Base-by-base conservation (phyloP, 345 rosid genomes). In the Hibiscus tridactylites region DNA sequence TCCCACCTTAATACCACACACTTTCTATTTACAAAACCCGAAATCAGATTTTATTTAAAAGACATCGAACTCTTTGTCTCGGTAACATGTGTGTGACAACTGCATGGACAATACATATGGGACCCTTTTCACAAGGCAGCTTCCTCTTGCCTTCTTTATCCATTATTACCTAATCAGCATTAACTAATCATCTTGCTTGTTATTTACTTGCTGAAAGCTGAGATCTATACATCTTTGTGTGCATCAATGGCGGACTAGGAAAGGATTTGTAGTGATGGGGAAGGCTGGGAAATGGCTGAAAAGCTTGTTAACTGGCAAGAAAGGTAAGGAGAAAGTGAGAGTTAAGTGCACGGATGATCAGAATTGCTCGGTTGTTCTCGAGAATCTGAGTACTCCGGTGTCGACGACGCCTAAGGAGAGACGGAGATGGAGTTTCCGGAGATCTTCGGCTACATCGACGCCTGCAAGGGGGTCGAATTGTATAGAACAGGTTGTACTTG, bases 341-440 rank as follows among this genome's bases (percentile, higher is more conserved):
- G 9, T 2, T 53, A n/a, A 53, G 3, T 53, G 44, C 65, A 16
- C 69, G 5, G 63, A 13, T 24, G 26, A 79, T 70, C 78, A 75
- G 16, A 81, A 79, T 47, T 52, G 78, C 9, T 54, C 77, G 46
- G 39, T 37, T 66, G 61, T 50, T 4, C 44, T 59, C 0, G 87
- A 84, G 58, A 83, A 78, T 82, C 85, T 82, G 7, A 64, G 73
- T 31, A 88, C 87, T 65, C 87, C 94, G 0, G 74, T 77, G 66
- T 60, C 69, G 11, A 69, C 79, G 6, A 91, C 96, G 72, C 93
- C 91, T 1, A 88, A 83, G 50, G 98, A 94, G 76, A 94, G 88
- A 79, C 77, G 83, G 72, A 80, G 96, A 65, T 94, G 96, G 96
- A 94, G 98, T 84, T 91, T 94, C 46, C 81, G 96, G 66, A 84